Conservation (phyloP, 768 basidiomycete genomes). For the Hortiboletus flavorubellus region DNA sequence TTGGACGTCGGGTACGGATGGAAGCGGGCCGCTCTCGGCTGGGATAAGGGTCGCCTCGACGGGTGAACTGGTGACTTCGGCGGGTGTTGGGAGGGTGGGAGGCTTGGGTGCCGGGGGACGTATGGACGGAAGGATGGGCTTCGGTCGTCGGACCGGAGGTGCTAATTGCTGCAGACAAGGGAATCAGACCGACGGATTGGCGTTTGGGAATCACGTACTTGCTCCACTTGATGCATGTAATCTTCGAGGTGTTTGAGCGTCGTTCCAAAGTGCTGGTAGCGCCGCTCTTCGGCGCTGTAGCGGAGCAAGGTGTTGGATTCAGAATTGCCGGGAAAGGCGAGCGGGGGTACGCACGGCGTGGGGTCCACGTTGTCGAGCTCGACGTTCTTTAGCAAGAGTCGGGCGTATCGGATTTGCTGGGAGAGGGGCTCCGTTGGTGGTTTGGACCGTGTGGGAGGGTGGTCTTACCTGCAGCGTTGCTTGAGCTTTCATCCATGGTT, state of each 20-base stretch:
- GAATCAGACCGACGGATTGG: not conserved
- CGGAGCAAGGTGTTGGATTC: not conserved
- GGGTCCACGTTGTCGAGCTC: conserved; percentile 46
- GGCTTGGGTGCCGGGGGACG: conserved; percentile 38
- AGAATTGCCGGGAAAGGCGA: not conserved
- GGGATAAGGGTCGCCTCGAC: conserved; percentile 24
- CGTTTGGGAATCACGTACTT: conserved; percentile 37
- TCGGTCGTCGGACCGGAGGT: conserved; percentile 39
- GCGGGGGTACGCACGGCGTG: conserved; percentile 37
- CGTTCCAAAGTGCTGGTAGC: conserved; percentile 44
- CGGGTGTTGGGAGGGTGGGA: not conserved
- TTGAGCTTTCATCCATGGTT: conserved; percentile 55
- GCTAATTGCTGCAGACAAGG: conserved; percentile 36
- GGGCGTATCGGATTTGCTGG: conserved; percentile 54
- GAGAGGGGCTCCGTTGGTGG: not conserved
- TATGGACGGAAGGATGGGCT: conserved; percentile 51
- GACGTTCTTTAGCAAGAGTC: conserved; percentile 54
- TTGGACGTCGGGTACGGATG: conserved; percentile 14
- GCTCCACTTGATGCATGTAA: conserved; percentile 48
- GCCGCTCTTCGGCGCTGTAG: conserved; percentile 40
- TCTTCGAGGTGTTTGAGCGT: conserved; percentile 56
- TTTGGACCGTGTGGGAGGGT: not conserved
- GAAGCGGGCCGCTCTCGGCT: conserved; percentile 17
- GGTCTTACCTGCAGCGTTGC: conserved; percentile 52
- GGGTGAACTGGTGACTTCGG: conserved; percentile 5